phyloP scores from a whole-genome alignment of 306 rosid species.

The Spatholobus suberectus region DNA sequence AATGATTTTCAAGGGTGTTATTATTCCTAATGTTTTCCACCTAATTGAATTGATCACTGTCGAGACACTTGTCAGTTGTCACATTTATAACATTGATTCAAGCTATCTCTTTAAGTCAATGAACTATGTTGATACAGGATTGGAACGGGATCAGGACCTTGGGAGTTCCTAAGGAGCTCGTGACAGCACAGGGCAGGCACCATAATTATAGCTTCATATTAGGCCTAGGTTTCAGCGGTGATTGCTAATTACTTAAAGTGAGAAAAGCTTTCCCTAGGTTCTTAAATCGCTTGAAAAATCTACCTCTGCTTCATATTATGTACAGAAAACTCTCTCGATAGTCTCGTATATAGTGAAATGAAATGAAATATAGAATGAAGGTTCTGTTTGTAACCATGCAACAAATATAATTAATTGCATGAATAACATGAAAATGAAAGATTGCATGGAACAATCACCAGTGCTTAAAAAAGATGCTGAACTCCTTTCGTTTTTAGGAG shows the following conservation, averaged over 20 bases:
- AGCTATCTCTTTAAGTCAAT: not conserved
- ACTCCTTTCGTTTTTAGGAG: not conserved
- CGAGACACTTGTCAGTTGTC: not conserved
- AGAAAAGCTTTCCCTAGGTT: slow-evolving; percentile 8
- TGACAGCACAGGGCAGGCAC: slow-evolving; percentile 23
- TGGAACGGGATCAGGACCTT: slow-evolving; percentile 97
- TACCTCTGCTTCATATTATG: slow-evolving; percentile 32
- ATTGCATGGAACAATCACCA: not conserved
- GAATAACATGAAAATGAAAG: slow-evolving; percentile 6
- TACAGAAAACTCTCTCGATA: slow-evolving; percentile 3
- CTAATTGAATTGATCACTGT: not conserved
- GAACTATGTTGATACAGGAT: slow-evolving; percentile 62
- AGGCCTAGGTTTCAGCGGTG: slow-evolving; percentile 24
- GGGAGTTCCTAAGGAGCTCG: slow-evolving; percentile 70
- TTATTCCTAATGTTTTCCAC: not conserved
- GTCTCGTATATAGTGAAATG: not conserved
- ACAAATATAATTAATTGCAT: slow-evolving; percentile 12
- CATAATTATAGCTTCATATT: slow-evolving; percentile 23
- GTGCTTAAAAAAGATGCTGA: not conserved
- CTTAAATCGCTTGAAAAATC: not conserved
- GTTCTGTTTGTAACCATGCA: slow-evolving; percentile 19
- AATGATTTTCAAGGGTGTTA: not conserved
- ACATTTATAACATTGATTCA: not conserved
- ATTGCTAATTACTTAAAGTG: not conserved
- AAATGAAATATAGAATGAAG: slow-evolving; percentile 38